A percentile compares a stretch with the other conserved stretches of the same genome.
Conservation (phyloP, 2,329 filamentous ascomycete species). For the Trichoderma sp. region DNA sequence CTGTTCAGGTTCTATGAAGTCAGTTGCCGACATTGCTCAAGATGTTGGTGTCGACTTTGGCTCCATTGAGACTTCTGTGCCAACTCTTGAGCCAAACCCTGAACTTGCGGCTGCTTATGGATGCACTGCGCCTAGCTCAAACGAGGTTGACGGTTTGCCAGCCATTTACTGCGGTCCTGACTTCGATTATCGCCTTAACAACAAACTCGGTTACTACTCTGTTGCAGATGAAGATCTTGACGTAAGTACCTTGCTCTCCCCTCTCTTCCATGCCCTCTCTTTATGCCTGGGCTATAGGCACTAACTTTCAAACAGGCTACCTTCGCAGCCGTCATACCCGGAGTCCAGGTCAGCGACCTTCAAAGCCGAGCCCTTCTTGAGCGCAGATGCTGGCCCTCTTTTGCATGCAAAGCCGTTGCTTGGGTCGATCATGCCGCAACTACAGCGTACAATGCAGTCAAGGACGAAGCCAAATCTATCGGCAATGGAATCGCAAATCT, state of each 20-base stretch:
- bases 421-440: neutral
- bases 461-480: neutral
- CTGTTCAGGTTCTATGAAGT: neutral
- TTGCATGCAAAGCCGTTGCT: neutral
- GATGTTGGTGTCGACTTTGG: slow-evolving; percentile 2
- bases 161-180: slow-evolving; percentile 2
- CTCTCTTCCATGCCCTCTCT: neutral
- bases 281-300: neutral
- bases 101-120: neutral
- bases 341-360: neutral
- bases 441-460: neutral
- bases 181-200: neutral
- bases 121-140: neutral
- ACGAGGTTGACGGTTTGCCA: neutral
- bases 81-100: neutral
- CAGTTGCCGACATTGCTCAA: neutral
- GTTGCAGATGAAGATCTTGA: neutral
- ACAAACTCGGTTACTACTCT: neutral
- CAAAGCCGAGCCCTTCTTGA: neutral
- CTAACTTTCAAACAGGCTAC: neutral
- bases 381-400: neutral
- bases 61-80: neutral
- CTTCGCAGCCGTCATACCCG: neutral
- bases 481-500: neutral
- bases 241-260: neutral